Base-by-base conservation (phyloP, 768 basidiomycete genomes). In the Strobilomyces echinocephalus region DNA sequence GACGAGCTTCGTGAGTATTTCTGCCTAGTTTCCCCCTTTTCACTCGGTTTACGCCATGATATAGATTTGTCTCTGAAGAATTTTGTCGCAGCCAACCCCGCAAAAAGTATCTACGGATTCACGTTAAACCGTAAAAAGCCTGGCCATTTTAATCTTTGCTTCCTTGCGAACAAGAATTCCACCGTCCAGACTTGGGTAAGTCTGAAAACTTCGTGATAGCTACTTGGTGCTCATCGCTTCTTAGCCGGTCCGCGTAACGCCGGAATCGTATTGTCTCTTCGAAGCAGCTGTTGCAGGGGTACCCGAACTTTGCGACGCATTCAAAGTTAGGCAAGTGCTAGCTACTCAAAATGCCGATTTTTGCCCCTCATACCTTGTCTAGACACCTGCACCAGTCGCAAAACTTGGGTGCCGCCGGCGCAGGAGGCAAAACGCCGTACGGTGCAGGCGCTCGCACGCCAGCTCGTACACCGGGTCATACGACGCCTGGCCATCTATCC, bases 61-160 rank as follows among this genome's bases (percentile, higher is more conserved):
- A 2, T 54, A 97, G 95, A 95, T 68, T 69, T 88, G 20, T 94
- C 84, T 71, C 72, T 98, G 60, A 90, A 88, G 66, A 94, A 93
- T 60, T 91, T 87, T 61, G 83, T 95, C 28, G 87, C 89, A 43
- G 94, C 95, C 36, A 95, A 97, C 66, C 95, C 94, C 5, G 87
- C 87, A 7, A 89, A 90, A 74, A 93, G 91, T 65, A 91, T 93
- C 72, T 99, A 99, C 64, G 95, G 91, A 11, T 99, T 98, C 69
- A 89, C 88, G 14, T 74, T 95, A 52, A 95, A 98, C 65, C 81
- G 89, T 54, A 87, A 87, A 62, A 80, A 81, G 49, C 92, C 97
- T 1, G 97, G 97, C 1, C 93, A 95, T 71, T 93, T 98, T 76
- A 88, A 82, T 63, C 79, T 98, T 7, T 88, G 87, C 65, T 99